A percentile compares a stretch with the other conserved stretches of the same genome.
These are phyloP conservation scores for Wilcoxina mikolae DNA, from an alignment of 495 filamentous ascomycete species.

Conservation along the genomic window DNA sequence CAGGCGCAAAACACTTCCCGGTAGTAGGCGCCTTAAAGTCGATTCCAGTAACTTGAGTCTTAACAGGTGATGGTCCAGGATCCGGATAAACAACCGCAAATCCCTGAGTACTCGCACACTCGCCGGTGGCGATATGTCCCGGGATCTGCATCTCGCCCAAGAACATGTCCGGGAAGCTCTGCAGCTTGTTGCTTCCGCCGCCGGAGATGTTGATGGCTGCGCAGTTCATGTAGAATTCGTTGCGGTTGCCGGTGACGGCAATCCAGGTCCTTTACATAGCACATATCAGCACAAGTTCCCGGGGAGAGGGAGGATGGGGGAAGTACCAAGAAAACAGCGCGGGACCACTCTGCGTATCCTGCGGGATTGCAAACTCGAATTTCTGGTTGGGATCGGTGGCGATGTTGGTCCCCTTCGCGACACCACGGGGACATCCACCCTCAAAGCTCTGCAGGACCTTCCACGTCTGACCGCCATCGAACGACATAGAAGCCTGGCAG, in stretches of 20 bases:
- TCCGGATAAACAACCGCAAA: conserved; percentile 13
- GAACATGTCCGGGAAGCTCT: conserved; percentile 37
- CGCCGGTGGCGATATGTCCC: conserved; percentile 13
- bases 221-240: conserved; percentile 43
- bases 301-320: not conserved
- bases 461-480: conserved; percentile 29
- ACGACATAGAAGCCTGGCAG: conserved; percentile 36
- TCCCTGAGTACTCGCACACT: conserved; percentile 21
- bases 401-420: conserved; percentile 15
- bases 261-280: conserved; percentile 22
- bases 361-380: conserved; percentile 38
- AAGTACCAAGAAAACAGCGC: conserved; percentile 35
- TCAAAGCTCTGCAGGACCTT: conserved; percentile 33
- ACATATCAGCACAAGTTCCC: conserved; percentile 26
- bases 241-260: conserved; percentile 34
- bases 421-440: conserved; percentile 32
- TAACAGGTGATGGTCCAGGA: conserved; percentile 14
- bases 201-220: conserved; percentile 35
- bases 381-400: conserved; percentile 27
- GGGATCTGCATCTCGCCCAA: conserved; percentile 37
- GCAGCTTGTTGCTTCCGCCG: conserved; percentile 22
- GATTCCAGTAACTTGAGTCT: conserved; percentile 9
- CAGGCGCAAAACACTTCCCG: conserved; percentile 10
- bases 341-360: conserved; percentile 30
- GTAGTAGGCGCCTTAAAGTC: conserved; percentile 14